Evolutionary conservation across 768 basidiomycete species (phyloP).

Genomic region (Coprinopsis strossmayeri): DNA sequence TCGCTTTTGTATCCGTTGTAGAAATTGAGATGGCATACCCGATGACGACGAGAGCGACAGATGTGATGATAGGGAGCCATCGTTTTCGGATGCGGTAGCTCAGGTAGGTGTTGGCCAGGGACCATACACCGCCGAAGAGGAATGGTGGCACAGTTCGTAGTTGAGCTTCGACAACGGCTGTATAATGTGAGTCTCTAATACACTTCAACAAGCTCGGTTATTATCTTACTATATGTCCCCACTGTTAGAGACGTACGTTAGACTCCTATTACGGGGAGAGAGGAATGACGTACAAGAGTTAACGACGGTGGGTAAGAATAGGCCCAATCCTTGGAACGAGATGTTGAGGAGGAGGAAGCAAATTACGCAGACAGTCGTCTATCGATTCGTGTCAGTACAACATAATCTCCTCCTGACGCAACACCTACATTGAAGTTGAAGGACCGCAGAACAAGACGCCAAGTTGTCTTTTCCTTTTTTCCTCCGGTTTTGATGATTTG

Average conservation of each 20-base stretch:
- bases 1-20: constrained; percentile 34
- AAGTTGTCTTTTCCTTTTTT: constrained; percentile 8
- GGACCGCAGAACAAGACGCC: constrained; percentile 10
- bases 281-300: constrained; percentile 29
- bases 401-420: not conserved
- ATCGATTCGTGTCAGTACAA: not conserved
- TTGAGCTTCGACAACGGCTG: constrained; percentile 39
- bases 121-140: constrained; percentile 33
- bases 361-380: constrained; percentile 26
- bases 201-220: not conserved
- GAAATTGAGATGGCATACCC: constrained; percentile 39
- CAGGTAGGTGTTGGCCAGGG: constrained; percentile 25
- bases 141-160: constrained; percentile 44
- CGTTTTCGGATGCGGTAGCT: constrained; percentile 32
- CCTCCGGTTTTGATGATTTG: constrained; percentile 14
- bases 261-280: not conserved
- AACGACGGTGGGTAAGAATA: constrained; percentile 42
- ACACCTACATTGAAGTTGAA: constrained; percentile 15
- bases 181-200: not conserved
- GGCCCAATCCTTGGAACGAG: constrained; percentile 35
- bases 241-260: constrained; percentile 16
- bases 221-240: constrained; percentile 31
- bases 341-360: constrained; percentile 31
- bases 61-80: constrained; percentile 28
- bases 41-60: constrained; percentile 29